Conservation (phyloP, 768 basidiomycete species). For the Sistotremastrum niveocremeum region DNA sequence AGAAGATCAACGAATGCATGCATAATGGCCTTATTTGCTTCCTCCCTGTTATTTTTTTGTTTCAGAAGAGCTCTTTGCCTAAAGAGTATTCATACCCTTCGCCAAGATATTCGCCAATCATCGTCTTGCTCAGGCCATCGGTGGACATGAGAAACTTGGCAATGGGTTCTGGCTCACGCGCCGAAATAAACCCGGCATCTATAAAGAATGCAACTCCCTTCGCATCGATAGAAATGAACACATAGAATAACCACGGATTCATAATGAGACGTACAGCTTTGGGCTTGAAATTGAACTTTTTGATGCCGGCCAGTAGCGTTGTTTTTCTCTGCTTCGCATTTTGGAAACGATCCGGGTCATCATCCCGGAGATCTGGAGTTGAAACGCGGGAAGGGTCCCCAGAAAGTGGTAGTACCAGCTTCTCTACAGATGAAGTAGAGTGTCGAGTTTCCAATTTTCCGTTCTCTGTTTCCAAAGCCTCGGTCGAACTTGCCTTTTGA, state of each 20-base stretch:
- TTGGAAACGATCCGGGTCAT: conserved; percentile 82
- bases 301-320: conserved; percentile 85
- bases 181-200: conserved; percentile 77
- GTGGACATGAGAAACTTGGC: conserved; percentile 76
- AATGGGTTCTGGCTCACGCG: conserved; percentile 57
- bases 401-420: conserved; percentile 27
- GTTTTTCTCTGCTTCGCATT: conserved; percentile 96
- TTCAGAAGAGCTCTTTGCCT: not conserved
- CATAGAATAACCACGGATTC: not conserved
- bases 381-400: conserved; percentile 36
- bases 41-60: conserved; percentile 44
- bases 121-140: conserved; percentile 87
- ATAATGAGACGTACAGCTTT: conserved; percentile 44
- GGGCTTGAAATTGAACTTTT: conserved; percentile 98
- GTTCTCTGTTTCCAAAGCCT: conserved; percentile 28
- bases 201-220: conserved; percentile 85
- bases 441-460: conserved; percentile 33
- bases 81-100: conserved; percentile 60
- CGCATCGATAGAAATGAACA: conserved; percentile 2
- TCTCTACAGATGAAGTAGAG: conserved; percentile 45
- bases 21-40: conserved; percentile 85
- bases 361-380: conserved; percentile 69
- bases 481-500: no score
- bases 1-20: conserved; percentile 92
- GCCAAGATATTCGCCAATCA: conserved; percentile 97